Conservation (phyloP, 2,329 filamentous ascomycete species). For the Aspergillus carbonarius region DNA sequence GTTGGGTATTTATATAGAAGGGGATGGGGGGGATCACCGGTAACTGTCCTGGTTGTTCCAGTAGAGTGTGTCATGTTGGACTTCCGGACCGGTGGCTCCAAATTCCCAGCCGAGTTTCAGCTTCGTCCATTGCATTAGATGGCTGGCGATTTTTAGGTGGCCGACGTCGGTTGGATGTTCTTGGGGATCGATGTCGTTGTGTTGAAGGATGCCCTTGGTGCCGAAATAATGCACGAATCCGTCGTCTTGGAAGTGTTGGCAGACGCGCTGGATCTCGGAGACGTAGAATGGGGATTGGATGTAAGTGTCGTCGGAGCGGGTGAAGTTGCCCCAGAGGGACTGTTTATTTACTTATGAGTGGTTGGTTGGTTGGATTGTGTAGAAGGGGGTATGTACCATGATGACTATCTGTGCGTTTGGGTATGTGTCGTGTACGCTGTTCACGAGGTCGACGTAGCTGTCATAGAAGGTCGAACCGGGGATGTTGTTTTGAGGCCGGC, state of each 20-base stretch:
- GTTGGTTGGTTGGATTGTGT: not conserved
- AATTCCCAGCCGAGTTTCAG: slow-evolving; percentile 58
- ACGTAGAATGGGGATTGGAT: slow-evolving; percentile 49
- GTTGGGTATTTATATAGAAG: not conserved
- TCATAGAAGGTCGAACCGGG: slow-evolving; percentile 37
- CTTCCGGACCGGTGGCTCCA: slow-evolving; percentile 53
- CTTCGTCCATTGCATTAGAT: slow-evolving; percentile 59
- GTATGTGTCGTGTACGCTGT: slow-evolving; percentile 42
- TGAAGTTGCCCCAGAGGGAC: slow-evolving; percentile 58
- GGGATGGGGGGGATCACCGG: slow-evolving; percentile 19
- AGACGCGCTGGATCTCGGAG: slow-evolving; percentile 52
- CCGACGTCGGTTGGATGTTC: slow-evolving; percentile 63
- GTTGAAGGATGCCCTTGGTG: slow-evolving; percentile 60
- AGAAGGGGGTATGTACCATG: slow-evolving; percentile 26
- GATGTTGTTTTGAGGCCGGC: slow-evolving; percentile 44
- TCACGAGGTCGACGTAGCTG: slow-evolving; percentile 44
- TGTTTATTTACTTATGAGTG: slow-evolving; percentile 22
- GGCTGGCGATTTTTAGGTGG: slow-evolving; percentile 61
- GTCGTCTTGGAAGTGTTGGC: slow-evolving; percentile 51
- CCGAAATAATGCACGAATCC: slow-evolving; percentile 63
- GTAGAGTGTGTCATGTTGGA: slow-evolving; percentile 51
- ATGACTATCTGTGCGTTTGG: slow-evolving; percentile 45
- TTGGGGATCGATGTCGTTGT: slow-evolving; percentile 60
- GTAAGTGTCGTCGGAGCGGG: slow-evolving; percentile 52
- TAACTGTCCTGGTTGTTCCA: slow-evolving; percentile 54